Evolutionary conservation across 331 rosid species (phyloP).

Genomic region (Quercus tomentella): DNA sequence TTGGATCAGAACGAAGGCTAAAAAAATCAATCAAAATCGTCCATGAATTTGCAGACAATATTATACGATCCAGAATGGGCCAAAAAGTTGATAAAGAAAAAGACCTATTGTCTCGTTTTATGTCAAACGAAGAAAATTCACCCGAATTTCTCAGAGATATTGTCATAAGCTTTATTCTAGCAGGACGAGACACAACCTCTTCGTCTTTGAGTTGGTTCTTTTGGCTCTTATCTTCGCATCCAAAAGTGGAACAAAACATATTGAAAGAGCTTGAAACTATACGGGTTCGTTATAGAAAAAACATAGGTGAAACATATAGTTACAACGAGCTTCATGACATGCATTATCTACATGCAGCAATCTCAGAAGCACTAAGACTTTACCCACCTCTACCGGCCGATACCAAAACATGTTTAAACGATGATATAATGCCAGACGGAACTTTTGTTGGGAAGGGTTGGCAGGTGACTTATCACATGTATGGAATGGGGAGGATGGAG

Average conservation of each 20-base stretch:
- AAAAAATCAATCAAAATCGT: too few species aligned
- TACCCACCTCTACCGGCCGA: too few species aligned
- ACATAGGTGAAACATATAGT: conserved; percentile 13
- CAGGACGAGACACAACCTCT: conserved; percentile 66
- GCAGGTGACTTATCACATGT: too few species aligned
- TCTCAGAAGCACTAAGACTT: too few species aligned
- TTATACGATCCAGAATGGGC: conserved; percentile 37
- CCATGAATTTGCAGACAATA: too few species aligned
- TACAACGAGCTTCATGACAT: conserved; percentile 38
- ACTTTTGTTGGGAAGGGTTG: too few species aligned
- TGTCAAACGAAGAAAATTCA: background rate
- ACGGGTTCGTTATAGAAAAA: conserved; percentile 11
- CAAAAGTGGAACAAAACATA: conserved; percentile 4
- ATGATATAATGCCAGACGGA: too few species aligned
- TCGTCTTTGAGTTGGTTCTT: conserved; percentile 67
- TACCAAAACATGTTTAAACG: too few species aligned
- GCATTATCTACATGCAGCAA: too few species aligned
- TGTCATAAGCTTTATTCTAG: conserved; percentile 64
- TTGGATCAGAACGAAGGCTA: too few species aligned
- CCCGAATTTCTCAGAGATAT: conserved; percentile 56
- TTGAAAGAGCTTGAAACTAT: background rate
- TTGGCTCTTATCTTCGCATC: conserved; percentile 52
- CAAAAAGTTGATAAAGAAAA: background rate
- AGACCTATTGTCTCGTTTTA: conserved; percentile 58
- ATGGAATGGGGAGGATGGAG: too few species aligned